These are phyloP conservation scores for Neurospora cerealis DNA, from an alignment of 495 filamentous ascomycete genomes.

Conservation along the genomic window DNA sequence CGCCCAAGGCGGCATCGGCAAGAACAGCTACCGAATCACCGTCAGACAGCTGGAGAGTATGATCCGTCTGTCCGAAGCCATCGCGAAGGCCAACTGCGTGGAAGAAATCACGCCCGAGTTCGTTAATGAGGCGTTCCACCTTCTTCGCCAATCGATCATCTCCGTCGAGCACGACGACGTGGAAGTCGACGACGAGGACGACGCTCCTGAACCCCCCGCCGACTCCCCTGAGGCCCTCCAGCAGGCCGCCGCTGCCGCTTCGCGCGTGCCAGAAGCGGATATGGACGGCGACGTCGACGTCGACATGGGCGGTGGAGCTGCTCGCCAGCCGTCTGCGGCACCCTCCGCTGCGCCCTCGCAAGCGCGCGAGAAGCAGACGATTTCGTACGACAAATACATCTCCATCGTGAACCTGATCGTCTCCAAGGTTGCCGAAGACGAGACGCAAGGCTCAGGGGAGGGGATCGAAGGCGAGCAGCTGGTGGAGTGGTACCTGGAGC, in stretches of 20 bases:
- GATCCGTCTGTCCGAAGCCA: conserved; percentile 89
- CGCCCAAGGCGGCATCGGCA: conserved; percentile 83
- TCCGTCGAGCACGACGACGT: conserved; percentile 97
- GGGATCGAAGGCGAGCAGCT: conserved; percentile 85
- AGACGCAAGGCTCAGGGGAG: conserved; percentile 66
- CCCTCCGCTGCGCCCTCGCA: conserved; percentile 16
- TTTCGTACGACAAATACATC: conserved; percentile 94
- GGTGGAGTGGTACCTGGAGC: conserved; percentile 86
- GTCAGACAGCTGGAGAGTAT: conserved; percentile 92
- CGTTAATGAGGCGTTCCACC: conserved; percentile 81
- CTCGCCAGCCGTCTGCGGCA: conserved; percentile 18
- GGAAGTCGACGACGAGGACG: conserved; percentile 83
- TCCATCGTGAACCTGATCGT: conserved; percentile 79
- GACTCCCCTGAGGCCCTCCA: too few species aligned
- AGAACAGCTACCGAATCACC: conserved; percentile 93
- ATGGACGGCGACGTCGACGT: conserved; percentile 55
- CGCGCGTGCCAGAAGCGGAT: conserved; percentile 5
- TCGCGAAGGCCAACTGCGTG: conserved; percentile 94
- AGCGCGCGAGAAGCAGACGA: conserved; percentile 61
- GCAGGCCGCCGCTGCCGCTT: conserved; percentile 26
- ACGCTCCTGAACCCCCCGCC: conserved; percentile 32
- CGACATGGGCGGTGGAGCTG: conserved; percentile 51
- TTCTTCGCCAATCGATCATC: conserved; percentile 89
- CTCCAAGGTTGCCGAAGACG: conserved; percentile 57
- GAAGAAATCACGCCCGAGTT: conserved; percentile 78